phyloP scores from a whole-genome alignment of 2,329 filamentous ascomycete genomes.

The Fusarium domesticum region DNA sequence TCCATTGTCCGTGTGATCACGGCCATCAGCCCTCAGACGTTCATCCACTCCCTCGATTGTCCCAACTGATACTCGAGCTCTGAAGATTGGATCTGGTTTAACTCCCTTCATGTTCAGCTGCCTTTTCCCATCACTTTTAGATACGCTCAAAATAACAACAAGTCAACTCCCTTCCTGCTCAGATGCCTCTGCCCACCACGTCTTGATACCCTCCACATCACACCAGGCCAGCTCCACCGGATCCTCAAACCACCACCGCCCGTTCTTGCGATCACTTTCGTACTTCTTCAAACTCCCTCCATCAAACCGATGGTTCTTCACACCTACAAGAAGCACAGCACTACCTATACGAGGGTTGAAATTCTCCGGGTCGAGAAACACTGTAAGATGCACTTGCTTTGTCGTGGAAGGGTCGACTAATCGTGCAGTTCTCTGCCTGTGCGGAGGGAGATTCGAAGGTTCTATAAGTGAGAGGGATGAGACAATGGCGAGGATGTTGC shows the following conservation, averaged over 20 bases:
- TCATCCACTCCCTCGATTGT: no score
- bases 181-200: conserved; percentile 43
- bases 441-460: conserved; percentile 47
- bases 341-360: conserved; percentile 49
- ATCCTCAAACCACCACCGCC: conserved; percentile 52
- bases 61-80: no score
- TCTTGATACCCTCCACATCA: conserved; percentile 42
- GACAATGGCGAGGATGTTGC: conserved; percentile 53
- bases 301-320: conserved; percentile 57
- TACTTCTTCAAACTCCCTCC: conserved; percentile 46
- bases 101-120: no score
- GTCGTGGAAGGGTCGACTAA: conserved; percentile 50
- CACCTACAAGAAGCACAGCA: conserved; percentile 50
- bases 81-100: no score
- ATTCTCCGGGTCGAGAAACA: conserved; percentile 51
- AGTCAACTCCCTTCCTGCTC: not conserved
- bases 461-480: conserved; percentile 47
- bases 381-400: conserved; percentile 52
- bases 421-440: conserved; percentile 50
- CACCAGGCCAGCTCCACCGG: conserved; percentile 49
- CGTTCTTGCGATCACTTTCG: conserved; percentile 36
- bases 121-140: no score
- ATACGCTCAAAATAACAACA: no score
- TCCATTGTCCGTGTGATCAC: no score
- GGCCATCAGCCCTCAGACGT: no score